Evolutionary conservation across 2,329 filamentous ascomycete species (phyloP).

Genomic region (Pseudopithomyces maydicus): DNA sequence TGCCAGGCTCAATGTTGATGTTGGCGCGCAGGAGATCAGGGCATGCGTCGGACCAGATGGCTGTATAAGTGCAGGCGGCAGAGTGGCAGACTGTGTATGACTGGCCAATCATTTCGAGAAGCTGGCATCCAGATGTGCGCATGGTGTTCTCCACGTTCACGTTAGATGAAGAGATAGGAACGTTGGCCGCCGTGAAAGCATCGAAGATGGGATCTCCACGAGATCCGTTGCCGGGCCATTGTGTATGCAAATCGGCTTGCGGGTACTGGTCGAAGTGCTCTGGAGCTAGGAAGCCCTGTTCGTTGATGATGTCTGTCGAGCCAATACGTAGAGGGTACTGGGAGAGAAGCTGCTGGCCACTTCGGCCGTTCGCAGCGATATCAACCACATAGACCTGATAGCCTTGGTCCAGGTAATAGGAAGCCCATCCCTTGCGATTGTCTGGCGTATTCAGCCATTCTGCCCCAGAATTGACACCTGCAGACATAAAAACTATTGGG

Average conservation of each 20-base stretch:
- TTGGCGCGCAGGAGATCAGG: too few species aligned
- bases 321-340: neutral
- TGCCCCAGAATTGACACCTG: constrained; percentile 2
- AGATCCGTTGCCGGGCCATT: constrained; percentile 40
- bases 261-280: constrained; percentile 10
- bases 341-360: constrained; percentile 34
- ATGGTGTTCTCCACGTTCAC: neutral
- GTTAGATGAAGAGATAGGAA: neutral
- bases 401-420: constrained; percentile 51
- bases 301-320: constrained; percentile 1
- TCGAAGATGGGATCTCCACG: constrained; percentile 54
- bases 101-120: constrained; percentile 46
- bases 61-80: too few species aligned
- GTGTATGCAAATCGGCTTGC: constrained; percentile 37
- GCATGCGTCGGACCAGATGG: too few species aligned
- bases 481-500: constrained; percentile 30
- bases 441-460: constrained; percentile 51
- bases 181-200: constrained; percentile 47
- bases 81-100: too few species aligned
- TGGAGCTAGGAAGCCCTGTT: constrained; percentile 8
- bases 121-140: neutral
- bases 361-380: constrained; percentile 52
- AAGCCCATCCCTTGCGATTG: constrained; percentile 56
- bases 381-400: constrained; percentile 57
- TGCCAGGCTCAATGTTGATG: too few species aligned